Evolutionary conservation across 106 monocot genomes (phyloP).

Genomic region (Cymbidium sinense): DNA sequence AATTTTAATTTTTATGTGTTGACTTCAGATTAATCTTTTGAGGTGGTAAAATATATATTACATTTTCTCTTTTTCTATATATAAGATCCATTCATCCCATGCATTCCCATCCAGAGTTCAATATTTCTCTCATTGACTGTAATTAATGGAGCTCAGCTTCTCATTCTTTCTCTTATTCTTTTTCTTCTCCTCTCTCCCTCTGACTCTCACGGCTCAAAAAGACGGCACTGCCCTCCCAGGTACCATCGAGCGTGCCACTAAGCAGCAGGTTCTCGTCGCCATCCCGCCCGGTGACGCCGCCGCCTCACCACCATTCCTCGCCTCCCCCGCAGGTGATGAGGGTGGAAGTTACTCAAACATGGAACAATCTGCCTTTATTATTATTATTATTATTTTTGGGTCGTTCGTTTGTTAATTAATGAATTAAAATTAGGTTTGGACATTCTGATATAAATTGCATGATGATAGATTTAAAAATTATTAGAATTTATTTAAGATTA

Average conservation of each 20-base stretch:
- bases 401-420: too few species aligned
- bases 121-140: background rate
- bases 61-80: background rate
- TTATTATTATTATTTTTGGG: too few species aligned
- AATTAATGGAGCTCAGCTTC: constrained; percentile 2
- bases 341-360: too few species aligned
- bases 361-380: too few species aligned
- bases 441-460: too few species aligned
- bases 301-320: constrained; percentile 41
- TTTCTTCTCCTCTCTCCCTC: background rate
- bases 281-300: background rate
- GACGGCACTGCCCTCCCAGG: constrained; percentile 15
- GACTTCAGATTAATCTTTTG: too few species aligned
- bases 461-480: too few species aligned
- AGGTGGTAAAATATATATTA: too few species aligned
- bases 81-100: background rate
- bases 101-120: background rate
- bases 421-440: too few species aligned
- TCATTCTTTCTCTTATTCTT: background rate
- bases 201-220: background rate
- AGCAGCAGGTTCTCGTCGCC: constrained; percentile 58
- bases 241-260: constrained; percentile 39
- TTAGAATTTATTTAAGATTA: too few species aligned
- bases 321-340: constrained; percentile 31
- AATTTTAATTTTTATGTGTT: too few species aligned